A percentile compares a stretch with the other conserved stretches of the same genome.
These are phyloP conservation scores for Blastocladiella emersonii DNA, from an alignment of 371 early-diverging fungal genomes.

Conservation along the genomic window DNA sequence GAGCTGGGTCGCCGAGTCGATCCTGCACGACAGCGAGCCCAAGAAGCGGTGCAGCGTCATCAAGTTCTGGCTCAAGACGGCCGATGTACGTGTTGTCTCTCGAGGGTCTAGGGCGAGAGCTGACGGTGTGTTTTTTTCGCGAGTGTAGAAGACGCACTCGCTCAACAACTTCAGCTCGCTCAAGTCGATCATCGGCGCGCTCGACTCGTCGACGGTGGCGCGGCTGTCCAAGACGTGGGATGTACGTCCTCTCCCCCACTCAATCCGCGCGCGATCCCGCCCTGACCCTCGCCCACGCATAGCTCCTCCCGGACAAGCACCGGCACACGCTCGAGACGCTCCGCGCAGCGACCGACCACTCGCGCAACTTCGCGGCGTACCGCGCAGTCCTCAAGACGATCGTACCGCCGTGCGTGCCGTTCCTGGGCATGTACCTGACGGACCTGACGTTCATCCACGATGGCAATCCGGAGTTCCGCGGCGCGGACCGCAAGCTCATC, in stretches of 20 bases:
- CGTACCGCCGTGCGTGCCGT: conserved; percentile 78
- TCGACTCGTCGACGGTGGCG: conserved; percentile 56
- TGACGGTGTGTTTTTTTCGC: neutral
- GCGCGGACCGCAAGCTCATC: conserved; percentile 27
- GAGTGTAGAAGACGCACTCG: no score
- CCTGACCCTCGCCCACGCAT: neutral
- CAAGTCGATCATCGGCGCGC: conserved; percentile 42
- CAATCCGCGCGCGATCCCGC: neutral
- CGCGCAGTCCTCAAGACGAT: conserved; percentile 30
- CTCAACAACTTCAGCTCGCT: no score
- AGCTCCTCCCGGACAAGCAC: conserved; percentile 9
- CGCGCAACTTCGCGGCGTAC: conserved; percentile 59
- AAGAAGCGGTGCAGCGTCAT: conserved; percentile 29
- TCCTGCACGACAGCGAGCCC: conserved; percentile 24
- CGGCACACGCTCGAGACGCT: conserved; percentile 36
- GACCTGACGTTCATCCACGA: conserved; percentile 74
- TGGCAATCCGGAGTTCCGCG: conserved; percentile 34
- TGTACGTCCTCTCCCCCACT: conserved; percentile 1
- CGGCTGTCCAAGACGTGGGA: conserved; percentile 66
- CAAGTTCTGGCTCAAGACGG: conserved; percentile 52
- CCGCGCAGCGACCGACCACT: conserved; percentile 24
- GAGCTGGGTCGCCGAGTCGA: conserved; percentile 28
- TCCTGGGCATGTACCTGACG: conserved; percentile 74
- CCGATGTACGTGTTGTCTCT: conserved; percentile 32
- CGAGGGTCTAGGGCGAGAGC: no score